Evolutionary conservation across 2,329 filamentous ascomycete genomes (phyloP), one percentile per base, ranked within the genome.

Genomic region (Epichloe festucae): DNA sequence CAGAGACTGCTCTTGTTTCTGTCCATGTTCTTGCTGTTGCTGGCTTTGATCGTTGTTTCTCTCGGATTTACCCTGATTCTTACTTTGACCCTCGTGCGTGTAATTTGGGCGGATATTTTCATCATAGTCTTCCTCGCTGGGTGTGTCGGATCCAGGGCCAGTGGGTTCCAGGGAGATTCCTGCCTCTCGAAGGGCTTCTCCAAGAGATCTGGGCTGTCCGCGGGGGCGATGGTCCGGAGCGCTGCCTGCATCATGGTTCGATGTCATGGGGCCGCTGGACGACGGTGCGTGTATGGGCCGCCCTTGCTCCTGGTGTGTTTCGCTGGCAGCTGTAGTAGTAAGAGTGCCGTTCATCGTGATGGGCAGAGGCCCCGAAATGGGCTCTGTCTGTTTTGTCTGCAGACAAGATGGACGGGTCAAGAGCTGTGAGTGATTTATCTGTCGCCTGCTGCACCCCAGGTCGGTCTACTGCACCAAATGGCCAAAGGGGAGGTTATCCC

Each of bases 41-140:
- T 45, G 48, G 34, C 11, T 38, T 31, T 17, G n/a, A 10, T 23
- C 15, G 15, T 45, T 21, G 3, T 10, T 8, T 14, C 23, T 27
- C 34, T 15, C 17, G 4, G 14, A 15, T 11, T n/a, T 27, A 4
- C 38, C 41, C 4, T 43, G 42, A 11, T 44, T 49, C 0, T 46
- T 34, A 5, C 41, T 44, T 12, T 49, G 17, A 11, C 56, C 34
- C 17, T 58, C 56, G 48, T 52, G 14, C 2, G 53, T 55, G 19
- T 61, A 58, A 2, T 58, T 57, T 17, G 64, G 61, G 7, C 64
- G 60, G 6, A 66, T 46, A 39, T 64, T 66, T 15, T 70, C 66
- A 35, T 74, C 70, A 46, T 73, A 73, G 51, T 74, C 72, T 55
- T 74, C 72, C 50, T 72, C 72, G 39, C 70, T 74, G 2, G 70